Conservation (phyloP, 108 stramenopile species). For the Schizochytrium sp. region DNA sequence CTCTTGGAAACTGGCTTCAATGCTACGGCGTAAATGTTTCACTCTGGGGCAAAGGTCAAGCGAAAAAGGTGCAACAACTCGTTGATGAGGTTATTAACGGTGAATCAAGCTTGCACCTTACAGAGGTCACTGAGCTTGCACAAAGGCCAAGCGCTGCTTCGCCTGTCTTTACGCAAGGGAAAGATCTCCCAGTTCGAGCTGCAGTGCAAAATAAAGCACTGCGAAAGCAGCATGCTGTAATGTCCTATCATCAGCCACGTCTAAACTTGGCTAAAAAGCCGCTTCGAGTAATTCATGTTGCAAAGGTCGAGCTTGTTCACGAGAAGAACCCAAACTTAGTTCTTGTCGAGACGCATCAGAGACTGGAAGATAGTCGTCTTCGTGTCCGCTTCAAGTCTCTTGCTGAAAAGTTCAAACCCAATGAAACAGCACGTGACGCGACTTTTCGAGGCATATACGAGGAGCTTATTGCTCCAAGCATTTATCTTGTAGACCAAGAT, state of each 20-base stretch:
- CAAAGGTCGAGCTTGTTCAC: constrained; percentile 54
- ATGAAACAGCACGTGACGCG: constrained; percentile 12
- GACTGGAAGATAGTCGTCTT: not conserved
- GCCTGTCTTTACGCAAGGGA: not conserved
- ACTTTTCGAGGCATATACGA: constrained; percentile 35
- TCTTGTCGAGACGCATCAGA: constrained; percentile 50
- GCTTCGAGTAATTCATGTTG: constrained; percentile 35
- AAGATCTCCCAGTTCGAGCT: not conserved
- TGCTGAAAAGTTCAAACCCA: constrained; percentile 41
- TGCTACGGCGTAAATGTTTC: not conserved
- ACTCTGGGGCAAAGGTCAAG: constrained; percentile 33
- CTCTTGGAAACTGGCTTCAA: constrained; percentile 28
- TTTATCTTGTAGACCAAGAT: not conserved
- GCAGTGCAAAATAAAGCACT: too few relatives aligned
- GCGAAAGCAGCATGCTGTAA: not conserved
- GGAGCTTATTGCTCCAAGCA: not conserved
- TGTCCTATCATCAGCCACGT: not conserved
- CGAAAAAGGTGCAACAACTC: constrained; percentile 8
- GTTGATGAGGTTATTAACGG: constrained; percentile 4
- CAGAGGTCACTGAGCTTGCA: not conserved
- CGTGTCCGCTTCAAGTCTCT: constrained; percentile 50
- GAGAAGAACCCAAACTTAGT: not conserved
- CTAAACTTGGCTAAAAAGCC: not conserved
- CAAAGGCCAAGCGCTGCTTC: not conserved
- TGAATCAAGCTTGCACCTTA: not conserved